Base-by-base conservation (phyloP, 31 red algal genomes). In the Bonnemaisonia californica region DNA sequence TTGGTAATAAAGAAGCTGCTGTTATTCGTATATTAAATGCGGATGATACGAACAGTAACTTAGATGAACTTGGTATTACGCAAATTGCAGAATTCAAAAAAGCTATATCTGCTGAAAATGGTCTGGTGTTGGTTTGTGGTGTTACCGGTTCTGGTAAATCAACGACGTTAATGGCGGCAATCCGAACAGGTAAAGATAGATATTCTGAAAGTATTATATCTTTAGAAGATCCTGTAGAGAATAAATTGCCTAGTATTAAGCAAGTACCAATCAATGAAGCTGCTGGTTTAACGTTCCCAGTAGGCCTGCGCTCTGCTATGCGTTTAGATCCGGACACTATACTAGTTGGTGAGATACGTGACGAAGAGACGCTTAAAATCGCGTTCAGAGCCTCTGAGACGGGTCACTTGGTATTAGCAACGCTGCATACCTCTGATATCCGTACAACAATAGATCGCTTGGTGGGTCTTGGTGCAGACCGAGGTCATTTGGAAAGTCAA, bases 281-380 rank as follows among this genome's bases (percentile, higher is more conserved):
- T 3, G 69, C 76, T 83, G 68, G 26, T 39, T 12, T 83, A 22
- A 72, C 31, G 4, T 83, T 83, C 54, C 4, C 67, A 30, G 11
- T 8, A 4, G 41, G 23, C n/a, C 66, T 83, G 8, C 35, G 64
- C 18, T 21, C 66, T 26, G 69, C 57, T 21, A 5, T 83, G 4
- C 79, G 79, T 11, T 69, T 76, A 72, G 79, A 83, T 73, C 79
- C 79, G 12, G 79, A 83, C 69, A n/a, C 11, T 28, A 76, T 83
- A 8, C 40, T 83, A 41, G 41, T 83, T 21, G 79, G 79, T n/a
- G 79, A 83, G 79, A 83, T 83, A 4, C 79, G 79, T 30, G 79
- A 83, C 36, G 12, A 29, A 24, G 66, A 83, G 39, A 83, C 79
- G 7, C 70, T 69, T 24, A 4, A 41, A 54, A 73, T 73, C 9